Evolutionary conservation across 2,329 filamentous ascomycete genomes (phyloP).

Genomic region (Talaromyces sp.): DNA sequence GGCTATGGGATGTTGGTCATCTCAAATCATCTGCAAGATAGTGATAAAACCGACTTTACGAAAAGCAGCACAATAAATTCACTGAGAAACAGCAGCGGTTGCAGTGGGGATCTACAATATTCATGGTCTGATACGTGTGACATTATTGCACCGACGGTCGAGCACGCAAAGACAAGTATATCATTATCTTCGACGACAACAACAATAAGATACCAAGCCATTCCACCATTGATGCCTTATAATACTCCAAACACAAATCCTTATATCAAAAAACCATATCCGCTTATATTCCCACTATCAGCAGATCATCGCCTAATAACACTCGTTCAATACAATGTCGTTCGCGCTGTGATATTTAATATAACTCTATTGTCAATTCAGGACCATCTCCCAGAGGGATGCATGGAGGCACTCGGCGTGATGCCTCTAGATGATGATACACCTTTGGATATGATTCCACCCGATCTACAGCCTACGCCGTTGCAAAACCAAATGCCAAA

Average conservation of each 20-base stretch:
- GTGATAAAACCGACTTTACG: not conserved
- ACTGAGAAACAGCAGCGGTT: not conserved
- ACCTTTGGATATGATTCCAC: not conserved
- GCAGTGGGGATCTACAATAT: not conserved
- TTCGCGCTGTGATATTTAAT: constrained; percentile 4
- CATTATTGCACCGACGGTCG: not conserved
- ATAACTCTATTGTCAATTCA: constrained; percentile 1
- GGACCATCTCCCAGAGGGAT: not conserved
- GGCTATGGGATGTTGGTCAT: not conserved
- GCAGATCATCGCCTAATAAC: constrained; percentile 1
- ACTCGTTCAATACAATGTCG: constrained; percentile 5
- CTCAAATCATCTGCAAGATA: not conserved
- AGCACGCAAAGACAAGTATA: not conserved
- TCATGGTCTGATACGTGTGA: not conserved
- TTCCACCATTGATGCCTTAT: not conserved
- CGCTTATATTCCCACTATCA: not conserved
- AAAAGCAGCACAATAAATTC: not conserved
- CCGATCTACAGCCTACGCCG: not conserved
- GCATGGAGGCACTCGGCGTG: not conserved
- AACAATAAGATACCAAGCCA: not conserved
- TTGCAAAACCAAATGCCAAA: not conserved
- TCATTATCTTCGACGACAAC: not conserved
- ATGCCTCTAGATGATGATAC: not conserved
- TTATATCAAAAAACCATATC: not conserved
- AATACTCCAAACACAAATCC: not conserved